These are phyloP conservation scores for Scytalidium lignicola DNA, from an alignment of 2,329 filamentous ascomycete genomes.

Conservation along the genomic window DNA sequence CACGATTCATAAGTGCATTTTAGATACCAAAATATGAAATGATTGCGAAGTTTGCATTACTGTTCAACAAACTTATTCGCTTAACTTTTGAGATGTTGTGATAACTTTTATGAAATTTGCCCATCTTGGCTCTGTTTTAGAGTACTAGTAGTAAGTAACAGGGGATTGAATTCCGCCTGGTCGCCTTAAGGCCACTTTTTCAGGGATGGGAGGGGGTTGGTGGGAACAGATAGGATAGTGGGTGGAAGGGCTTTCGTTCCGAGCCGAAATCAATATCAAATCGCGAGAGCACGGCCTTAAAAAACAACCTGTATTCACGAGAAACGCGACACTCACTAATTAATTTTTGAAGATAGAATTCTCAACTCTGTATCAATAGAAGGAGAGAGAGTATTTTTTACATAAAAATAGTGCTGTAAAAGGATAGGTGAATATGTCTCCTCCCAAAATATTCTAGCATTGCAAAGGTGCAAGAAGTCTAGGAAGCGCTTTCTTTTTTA, in stretches of 20 bases:
- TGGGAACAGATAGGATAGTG: not conserved
- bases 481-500: not conserved
- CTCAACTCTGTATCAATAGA: no score
- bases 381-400: no score
- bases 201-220: not conserved
- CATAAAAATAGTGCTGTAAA: not conserved
- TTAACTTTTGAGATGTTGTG: no score
- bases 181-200: not conserved
- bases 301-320: not conserved
- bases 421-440: no score
- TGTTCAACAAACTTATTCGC: no score
- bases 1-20: not conserved
- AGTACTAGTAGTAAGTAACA: no score
- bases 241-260: not conserved
- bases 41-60: not conserved
- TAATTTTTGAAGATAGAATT: no score
- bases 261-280: not conserved
- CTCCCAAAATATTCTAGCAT: not conserved
- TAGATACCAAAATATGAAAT: not conserved
- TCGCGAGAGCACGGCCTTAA: not conserved
- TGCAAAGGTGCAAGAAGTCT: not conserved
- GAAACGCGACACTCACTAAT: not conserved
- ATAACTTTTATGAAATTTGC: no score
- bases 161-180: no score
- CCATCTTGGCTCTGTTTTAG: no score